Evolutionary conservation across 495 filamentous ascomycete species (phyloP), one percentile per base, ranked within the genome.

Genomic region (Jackrogersella multiformis): DNA sequence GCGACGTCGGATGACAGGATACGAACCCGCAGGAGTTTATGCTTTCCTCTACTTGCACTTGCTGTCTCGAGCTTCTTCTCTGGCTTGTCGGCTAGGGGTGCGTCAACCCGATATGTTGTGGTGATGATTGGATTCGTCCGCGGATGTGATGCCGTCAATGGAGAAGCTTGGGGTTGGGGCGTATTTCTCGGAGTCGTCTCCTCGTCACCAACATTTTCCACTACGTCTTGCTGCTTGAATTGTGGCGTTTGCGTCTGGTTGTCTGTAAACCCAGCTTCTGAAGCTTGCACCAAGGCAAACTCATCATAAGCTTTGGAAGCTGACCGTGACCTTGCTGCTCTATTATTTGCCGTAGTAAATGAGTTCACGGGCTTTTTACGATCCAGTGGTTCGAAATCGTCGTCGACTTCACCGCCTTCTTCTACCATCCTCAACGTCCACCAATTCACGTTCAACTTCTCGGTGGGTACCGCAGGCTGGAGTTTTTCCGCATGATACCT

Each of bases 361-460:
- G 96, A 88, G 0, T 84, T 86, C 32, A 99, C 88, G 0, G 89
- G 86, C 66, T 91, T 89, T 23, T 86, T 93, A 39, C 95, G 85
- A 56, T 88, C 87, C 6, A 98, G 80, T 0, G 95, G 87, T 4
- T 93, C 94, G 67, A 99, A 98, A 73, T 99, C 95, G 69, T 92
- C 92, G 68, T 99, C 95, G 2, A 97, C 90, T 71, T 99, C 95
- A 7, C 91, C 94, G 36, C 79, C 80, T 57, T 86, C 84, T 67
- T 99, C 95, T 6, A 97, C 92, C 91, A 99, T 97, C 26, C 93
- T 85, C 13, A 99, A 78, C 8, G 89, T 90, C 94, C 95, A 99
- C 72, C 88, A 86, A 70, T 98, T 98, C 48, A 97, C 90, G 58
- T 92, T 94, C 28, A 90, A 77, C 71, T 92, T 91, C 26, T 87